phyloP scores from a whole-genome alignment of 2,329 filamentous ascomycete species.

The Colletotrichum cuscutae region DNA sequence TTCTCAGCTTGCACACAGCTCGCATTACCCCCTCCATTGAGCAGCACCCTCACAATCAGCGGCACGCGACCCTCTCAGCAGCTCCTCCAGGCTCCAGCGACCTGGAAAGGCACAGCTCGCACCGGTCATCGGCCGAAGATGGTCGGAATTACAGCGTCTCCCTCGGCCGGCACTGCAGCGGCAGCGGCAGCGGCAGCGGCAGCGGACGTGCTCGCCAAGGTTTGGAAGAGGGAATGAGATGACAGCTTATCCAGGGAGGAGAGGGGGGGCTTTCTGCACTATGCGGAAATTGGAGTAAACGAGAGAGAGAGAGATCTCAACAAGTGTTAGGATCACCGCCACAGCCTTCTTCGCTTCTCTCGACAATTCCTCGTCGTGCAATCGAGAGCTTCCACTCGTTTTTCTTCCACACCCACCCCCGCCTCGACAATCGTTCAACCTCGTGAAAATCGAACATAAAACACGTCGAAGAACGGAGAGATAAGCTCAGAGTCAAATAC shows the following conservation, averaged over 20 bases:
- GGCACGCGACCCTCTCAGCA: neutral
- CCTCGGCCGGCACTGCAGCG: neutral
- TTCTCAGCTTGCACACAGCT: neutral
- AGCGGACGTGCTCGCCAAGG: neutral
- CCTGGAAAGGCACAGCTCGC: neutral
- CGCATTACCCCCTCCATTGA: neutral
- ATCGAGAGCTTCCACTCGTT: neutral
- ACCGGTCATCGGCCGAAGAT: neutral
- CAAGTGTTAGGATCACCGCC: slow-evolving; percentile 24
- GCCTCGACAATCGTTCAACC: neutral
- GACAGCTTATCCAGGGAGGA: neutral
- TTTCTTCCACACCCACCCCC: neutral
- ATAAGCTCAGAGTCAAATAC: too few relatives aligned
- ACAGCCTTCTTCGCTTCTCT: neutral
- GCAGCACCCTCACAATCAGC: neutral
- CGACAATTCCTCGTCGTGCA: neutral
- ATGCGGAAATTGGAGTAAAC: neutral
- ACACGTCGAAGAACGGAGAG: neutral
- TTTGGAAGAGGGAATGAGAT: neutral
- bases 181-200: neutral
- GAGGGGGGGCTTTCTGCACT: neutral
- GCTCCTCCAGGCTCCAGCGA: neutral
- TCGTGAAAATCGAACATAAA: neutral
- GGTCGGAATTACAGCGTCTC: neutral
- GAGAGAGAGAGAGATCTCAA: neutral